phyloP scores from a whole-genome alignment of 1,284 basidiomycete species.

The Exsudoporus floridanus region DNA sequence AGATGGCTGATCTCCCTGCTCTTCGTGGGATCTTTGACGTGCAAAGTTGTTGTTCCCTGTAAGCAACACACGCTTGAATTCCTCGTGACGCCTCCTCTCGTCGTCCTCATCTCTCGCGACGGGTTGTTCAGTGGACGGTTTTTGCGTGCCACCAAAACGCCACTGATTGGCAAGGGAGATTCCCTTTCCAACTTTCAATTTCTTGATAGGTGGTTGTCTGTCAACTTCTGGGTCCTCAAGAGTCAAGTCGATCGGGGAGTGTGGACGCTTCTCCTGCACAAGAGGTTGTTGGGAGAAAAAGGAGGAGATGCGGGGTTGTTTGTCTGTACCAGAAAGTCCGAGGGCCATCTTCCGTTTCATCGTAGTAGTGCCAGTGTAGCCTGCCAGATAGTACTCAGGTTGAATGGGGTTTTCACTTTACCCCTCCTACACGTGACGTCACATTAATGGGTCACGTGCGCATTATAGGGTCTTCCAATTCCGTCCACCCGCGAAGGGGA shows the following conservation, averaged over 20 bases:
- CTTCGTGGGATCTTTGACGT: conserved; percentile 5
- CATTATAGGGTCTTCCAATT: not conserved
- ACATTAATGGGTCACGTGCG: conserved; percentile 29
- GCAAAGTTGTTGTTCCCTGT: conserved; percentile 43
- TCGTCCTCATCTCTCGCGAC: conserved; percentile 15
- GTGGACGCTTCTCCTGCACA: conserved; percentile 30
- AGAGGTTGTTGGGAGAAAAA: conserved; percentile 48
- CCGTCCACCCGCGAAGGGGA: too few relatives aligned
- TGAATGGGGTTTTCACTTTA: too few relatives aligned
- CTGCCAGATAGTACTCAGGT: too few relatives aligned
- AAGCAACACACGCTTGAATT: conserved; percentile 57
- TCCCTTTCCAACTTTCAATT: conserved; percentile 25
- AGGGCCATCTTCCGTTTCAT: conserved; percentile 27
- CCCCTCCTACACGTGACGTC: conserved; percentile 25
- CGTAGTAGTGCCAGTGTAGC: not conserved
- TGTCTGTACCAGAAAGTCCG: conserved; percentile 1
- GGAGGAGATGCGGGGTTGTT: conserved; percentile 52
- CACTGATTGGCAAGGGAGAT: conserved; percentile 34
- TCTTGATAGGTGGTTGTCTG: conserved; percentile 41
- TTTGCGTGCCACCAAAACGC: conserved; percentile 35
- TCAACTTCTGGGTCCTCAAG: conserved; percentile 39
- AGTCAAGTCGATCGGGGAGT: conserved; percentile 54
- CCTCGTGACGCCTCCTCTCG: conserved; percentile 42
- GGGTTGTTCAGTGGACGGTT: conserved; percentile 17
- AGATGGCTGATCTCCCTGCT: conserved; percentile 10